Conservation (phyloP, 345 rosid species). For the Rhizophora mangle region DNA sequence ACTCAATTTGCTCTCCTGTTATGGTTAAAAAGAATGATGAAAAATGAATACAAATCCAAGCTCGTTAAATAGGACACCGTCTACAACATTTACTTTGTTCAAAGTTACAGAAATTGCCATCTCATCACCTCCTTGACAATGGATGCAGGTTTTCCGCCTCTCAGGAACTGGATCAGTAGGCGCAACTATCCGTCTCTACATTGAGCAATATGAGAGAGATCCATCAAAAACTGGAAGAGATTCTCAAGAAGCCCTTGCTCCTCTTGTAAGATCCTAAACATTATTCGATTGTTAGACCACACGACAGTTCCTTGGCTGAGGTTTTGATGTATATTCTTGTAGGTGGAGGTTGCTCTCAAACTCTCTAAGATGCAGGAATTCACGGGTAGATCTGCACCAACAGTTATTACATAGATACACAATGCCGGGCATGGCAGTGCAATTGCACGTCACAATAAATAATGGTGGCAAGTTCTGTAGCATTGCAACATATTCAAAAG, state of each 20-base stretch:
- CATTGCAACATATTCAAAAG: background rate
- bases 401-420: conserved; percentile 69
- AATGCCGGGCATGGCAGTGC: background rate
- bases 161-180: conserved; percentile 99
- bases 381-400: conserved; percentile 92
- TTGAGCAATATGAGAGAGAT: conserved; percentile 96
- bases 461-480: background rate
- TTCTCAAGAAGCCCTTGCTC: conserved; percentile 84
- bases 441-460: background rate
- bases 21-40: too few relatives aligned
- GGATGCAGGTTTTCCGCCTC: conserved; percentile 81
- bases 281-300: background rate
- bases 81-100: background rate
- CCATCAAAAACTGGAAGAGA: conserved; percentile 83
- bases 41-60: too few relatives aligned
- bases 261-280: conserved; percentile 55
- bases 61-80: too few relatives aligned
- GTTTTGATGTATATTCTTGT: conserved; percentile 21
- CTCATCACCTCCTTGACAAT: background rate
- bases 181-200: conserved; percentile 93
- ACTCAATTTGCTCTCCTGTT: too few relatives aligned
- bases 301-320: conserved; percentile 1
- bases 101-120: background rate
- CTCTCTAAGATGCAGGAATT: conserved; percentile 89
- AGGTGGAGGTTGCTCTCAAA: conserved; percentile 91